Evolutionary conservation across 164 flowering plant genomes (phyloP), one percentile per base, ranked within the genome.

Genomic region (Vitis riparia): DNA sequence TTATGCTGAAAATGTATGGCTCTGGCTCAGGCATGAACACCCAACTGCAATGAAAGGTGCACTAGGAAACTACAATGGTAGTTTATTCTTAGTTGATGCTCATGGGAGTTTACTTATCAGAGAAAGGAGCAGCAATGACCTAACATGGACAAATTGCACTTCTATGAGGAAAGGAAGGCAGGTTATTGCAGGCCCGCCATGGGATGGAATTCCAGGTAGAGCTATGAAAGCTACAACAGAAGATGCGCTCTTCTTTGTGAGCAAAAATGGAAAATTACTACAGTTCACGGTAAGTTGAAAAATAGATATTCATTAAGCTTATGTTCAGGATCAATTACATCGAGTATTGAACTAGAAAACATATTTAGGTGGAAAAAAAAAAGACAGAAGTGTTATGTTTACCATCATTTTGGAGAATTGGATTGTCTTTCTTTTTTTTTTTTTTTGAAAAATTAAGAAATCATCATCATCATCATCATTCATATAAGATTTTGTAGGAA

Each of bases 71-170:
- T 93, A 88, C 59, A 91, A 93, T 73, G 94, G 90, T 65, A 93
- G 97, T 70, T 71, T 93, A 69, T 89, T 83, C 76, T 29, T 89
- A 48, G 87, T 91, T 63, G 95, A 93, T 71, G 67, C 51, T 17
- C 58, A 81, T 63, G 93, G 91, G 8, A 85, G 77, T 78, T 68
- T 93, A 77, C 76, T 89, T 37, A 80, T 87, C 19, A 85, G 94
- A 77, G 98, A 88, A 73, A 87, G 95, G 59, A 86, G 72, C 56
- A 70, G 70, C 65, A 68, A 73, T 63, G 88, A 86, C 52, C 76
- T 93, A 9, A 65, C 72, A 57, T 93, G 98, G 98, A 77, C 83
- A 64, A 93, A 93, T 70, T 89, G 98, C 82, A 88, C 91, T 23
- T 85, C 89, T 16, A 78, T 91, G 88, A 86, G 76, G 69, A 88